phyloP scores from a whole-genome alignment of 495 filamentous ascomycete species.

The Tetracladium marchalianum region DNA sequence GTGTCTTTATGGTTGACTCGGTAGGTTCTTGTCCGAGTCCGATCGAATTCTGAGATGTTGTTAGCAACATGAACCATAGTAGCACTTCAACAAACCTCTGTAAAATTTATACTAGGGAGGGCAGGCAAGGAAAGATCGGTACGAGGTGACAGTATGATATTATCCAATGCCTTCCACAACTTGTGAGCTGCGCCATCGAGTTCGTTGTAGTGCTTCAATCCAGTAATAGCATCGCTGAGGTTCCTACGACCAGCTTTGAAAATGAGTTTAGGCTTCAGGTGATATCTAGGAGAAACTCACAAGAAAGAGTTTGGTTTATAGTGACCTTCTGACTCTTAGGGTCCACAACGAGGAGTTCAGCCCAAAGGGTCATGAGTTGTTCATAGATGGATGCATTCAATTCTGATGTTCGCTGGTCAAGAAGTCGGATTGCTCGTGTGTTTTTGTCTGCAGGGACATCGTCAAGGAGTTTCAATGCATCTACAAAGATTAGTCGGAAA shows the following conservation, averaged over 20 bases:
- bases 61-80: background rate
- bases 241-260: constrained; percentile 33
- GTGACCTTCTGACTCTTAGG: constrained; percentile 33
- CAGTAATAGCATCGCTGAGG: constrained; percentile 36
- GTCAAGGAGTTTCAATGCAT: constrained; percentile 35
- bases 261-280: constrained; percentile 18
- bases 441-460: constrained; percentile 33
- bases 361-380: constrained; percentile 43
- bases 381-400: constrained; percentile 48
- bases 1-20: constrained; percentile 24
- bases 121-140: constrained; percentile 16
- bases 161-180: constrained; percentile 42
- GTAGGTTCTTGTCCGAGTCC: background rate
- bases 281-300: constrained; percentile 16
- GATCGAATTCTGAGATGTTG: constrained; percentile 9
- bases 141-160: constrained; percentile 38
- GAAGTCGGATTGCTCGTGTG: constrained; percentile 35
- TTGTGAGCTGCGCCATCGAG: constrained; percentile 36
- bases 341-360: constrained; percentile 46
- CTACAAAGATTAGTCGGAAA: constrained; percentile 15
- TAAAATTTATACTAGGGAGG: constrained; percentile 5
- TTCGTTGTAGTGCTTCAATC: constrained; percentile 40
- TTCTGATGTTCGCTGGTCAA: constrained; percentile 37
- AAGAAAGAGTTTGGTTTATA: constrained; percentile 34
- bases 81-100: constrained; percentile 24